phyloP scores from a whole-genome alignment of 305 asterid genomes.

The Withania somnifera region DNA sequence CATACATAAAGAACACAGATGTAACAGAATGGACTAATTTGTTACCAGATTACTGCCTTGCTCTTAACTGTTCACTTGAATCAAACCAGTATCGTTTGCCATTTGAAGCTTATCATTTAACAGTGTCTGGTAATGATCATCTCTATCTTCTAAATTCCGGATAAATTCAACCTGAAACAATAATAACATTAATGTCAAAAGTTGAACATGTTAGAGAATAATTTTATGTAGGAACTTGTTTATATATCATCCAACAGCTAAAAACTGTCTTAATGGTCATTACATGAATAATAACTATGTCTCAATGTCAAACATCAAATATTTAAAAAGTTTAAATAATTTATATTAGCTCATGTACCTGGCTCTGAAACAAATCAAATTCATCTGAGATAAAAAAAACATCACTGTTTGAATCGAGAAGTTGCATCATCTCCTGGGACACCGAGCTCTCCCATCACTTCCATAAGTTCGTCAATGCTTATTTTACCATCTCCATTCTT shows the following conservation, averaged over 20 bases:
- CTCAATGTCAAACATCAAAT: neutral
- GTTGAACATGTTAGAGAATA: neutral
- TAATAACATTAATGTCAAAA: neutral
- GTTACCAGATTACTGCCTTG: constrained; percentile 9
- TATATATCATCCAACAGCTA: neutral
- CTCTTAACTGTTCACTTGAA: constrained; percentile 20
- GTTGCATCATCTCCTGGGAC: constrained; percentile 88
- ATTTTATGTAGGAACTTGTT: neutral
- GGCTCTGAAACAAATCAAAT: constrained; percentile 70
- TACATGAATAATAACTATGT: neutral
- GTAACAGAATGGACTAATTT: neutral
- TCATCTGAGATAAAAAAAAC: constrained; percentile 89
- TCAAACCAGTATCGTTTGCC: constrained; percentile 28
- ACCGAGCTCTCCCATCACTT: constrained; percentile 92
- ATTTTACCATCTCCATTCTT: constrained; percentile 92
- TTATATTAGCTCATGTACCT: constrained; percentile 30
- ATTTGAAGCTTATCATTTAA: constrained; percentile 62
- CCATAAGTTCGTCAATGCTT: constrained; percentile 91
- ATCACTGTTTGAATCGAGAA: constrained; percentile 79
- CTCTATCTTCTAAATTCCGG: constrained; percentile 55
- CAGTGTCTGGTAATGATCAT: constrained; percentile 49
- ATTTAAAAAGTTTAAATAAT: neutral
- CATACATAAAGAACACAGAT: neutral
- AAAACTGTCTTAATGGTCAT: neutral
- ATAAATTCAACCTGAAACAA: constrained; percentile 46